Conservation (phyloP, 371 early-diverging fungal species). For the Mortierella sp. region DNA sequence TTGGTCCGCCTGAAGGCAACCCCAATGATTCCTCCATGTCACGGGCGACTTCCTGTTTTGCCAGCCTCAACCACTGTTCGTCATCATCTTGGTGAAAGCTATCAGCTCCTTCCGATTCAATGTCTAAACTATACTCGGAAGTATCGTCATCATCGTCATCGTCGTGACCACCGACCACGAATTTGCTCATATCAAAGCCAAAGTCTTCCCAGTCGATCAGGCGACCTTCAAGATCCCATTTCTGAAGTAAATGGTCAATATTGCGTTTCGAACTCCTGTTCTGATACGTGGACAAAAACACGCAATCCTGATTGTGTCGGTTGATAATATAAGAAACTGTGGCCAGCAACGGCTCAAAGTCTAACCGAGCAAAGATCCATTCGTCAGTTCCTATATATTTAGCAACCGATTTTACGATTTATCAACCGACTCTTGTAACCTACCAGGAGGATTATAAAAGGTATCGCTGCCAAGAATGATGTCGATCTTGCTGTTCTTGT, state of each 20-base stretch:
- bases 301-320: slow-evolving; percentile 60
- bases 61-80: slow-evolving; percentile 10
- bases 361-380: too few relatives aligned
- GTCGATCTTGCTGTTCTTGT: slow-evolving; percentile 53
- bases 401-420: background rate
- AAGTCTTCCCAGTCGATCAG: slow-evolving; percentile 59
- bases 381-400: too few relatives aligned
- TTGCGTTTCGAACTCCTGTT: slow-evolving; percentile 68
- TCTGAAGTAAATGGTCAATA: slow-evolving; percentile 63
- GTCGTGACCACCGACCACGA: slow-evolving; percentile 28
- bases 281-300: slow-evolving; percentile 66
- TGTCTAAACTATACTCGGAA: slow-evolving; percentile 16
- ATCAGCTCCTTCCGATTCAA: background rate
- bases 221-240: slow-evolving; percentile 61
- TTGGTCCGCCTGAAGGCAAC: background rate
- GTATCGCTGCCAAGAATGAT: slow-evolving; percentile 68
- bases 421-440: background rate
- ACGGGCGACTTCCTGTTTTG: slow-evolving; percentile 7
- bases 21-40: background rate
- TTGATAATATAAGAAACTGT: slow-evolving; percentile 61
- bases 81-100: background rate
- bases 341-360: slow-evolving; percentile 65
- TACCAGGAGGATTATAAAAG: slow-evolving; percentile 69
- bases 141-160: slow-evolving; percentile 32
- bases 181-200: slow-evolving; percentile 59